These are phyloP conservation scores for Ustulina deusta DNA, from an alignment of 2,329 filamentous ascomycete genomes.

Conservation along the genomic window DNA sequence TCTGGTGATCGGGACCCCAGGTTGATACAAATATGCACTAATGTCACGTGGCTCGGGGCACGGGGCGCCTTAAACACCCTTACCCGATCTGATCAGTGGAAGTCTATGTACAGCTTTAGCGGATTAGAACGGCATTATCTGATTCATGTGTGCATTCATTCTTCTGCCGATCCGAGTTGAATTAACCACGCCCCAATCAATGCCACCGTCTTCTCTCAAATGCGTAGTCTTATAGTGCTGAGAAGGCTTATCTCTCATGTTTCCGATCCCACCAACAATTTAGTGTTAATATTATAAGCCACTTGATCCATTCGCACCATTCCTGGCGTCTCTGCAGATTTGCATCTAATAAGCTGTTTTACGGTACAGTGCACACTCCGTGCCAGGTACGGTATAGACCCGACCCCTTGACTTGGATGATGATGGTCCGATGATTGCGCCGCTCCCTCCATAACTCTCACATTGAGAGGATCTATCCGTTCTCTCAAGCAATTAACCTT, in stretches of 20 bases:
- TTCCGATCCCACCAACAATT: constrained; percentile 6
- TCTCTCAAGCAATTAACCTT: constrained; percentile 40
- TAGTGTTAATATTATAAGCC: constrained; percentile 11
- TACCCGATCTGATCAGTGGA: constrained; percentile 30
- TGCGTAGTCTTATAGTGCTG: constrained; percentile 11
- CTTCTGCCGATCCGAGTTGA: constrained; percentile 22
- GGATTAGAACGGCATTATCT: constrained; percentile 22
- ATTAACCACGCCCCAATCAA: constrained; percentile 9
- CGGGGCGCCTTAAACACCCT: constrained; percentile 20
- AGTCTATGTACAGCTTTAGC: constrained; percentile 32
- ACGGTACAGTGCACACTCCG: constrained; percentile 16
- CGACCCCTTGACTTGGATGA: constrained; percentile 33
- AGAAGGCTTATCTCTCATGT: constrained; percentile 11
- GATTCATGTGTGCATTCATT: constrained; percentile 23
- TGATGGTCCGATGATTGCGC: constrained; percentile 42
- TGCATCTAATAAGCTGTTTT: constrained; percentile 5
- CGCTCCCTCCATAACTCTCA: constrained; percentile 29
- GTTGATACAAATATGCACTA: not conserved
- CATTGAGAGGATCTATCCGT: constrained; percentile 5
- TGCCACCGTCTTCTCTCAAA: constrained; percentile 18
- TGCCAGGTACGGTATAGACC: constrained; percentile 41
- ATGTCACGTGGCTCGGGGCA: constrained; percentile 36
- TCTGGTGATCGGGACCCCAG: too few species aligned
- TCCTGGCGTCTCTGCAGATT: not conserved
- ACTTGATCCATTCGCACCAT: constrained; percentile 9